Conservation (phyloP, 495 filamentous ascomycete species). For the Geopyxis carbonaria region DNA sequence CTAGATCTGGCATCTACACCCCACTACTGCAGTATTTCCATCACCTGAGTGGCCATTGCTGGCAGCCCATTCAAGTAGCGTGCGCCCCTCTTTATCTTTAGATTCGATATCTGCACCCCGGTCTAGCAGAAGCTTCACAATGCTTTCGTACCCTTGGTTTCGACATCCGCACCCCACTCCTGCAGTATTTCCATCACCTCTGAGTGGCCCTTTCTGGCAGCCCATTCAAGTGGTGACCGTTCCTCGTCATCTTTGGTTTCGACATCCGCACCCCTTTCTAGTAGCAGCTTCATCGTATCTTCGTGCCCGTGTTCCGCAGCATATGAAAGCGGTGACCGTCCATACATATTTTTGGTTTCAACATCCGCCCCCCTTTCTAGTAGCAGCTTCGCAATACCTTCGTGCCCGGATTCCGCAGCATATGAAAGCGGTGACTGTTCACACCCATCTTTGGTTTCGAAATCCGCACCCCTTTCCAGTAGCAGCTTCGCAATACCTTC, state of each 20-base stretch:
- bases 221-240: no score
- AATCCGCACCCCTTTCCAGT: slow-evolving; percentile 1
- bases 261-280: no score
- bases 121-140: slow-evolving; percentile 19
- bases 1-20: no score
- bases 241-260: no score
- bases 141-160: slow-evolving; percentile 13
- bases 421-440: not conserved
- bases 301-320: no score
- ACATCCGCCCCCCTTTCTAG: slow-evolving; percentile 18
- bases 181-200: not conserved
- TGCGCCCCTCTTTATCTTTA: slow-evolving; percentile 18
- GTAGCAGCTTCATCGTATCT: no score
- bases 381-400: slow-evolving; percentile 14
- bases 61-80: slow-evolving; percentile 29
- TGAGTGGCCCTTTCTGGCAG: not conserved
- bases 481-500: not conserved
- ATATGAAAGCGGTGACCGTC: not conserved
- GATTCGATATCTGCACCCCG: slow-evolving; percentile 8
- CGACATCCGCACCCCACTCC: slow-evolving; percentile 1
- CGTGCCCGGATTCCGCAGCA: slow-evolving; percentile 3
- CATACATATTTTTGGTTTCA: not conserved
- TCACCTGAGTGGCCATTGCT: slow-evolving; percentile 28
- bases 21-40: no score
- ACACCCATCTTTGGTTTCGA: not conserved